These are phyloP conservation scores for Nakazawaea ernobii DNA, from an alignment of 805 yeast genomes.

Conservation along the genomic window DNA sequence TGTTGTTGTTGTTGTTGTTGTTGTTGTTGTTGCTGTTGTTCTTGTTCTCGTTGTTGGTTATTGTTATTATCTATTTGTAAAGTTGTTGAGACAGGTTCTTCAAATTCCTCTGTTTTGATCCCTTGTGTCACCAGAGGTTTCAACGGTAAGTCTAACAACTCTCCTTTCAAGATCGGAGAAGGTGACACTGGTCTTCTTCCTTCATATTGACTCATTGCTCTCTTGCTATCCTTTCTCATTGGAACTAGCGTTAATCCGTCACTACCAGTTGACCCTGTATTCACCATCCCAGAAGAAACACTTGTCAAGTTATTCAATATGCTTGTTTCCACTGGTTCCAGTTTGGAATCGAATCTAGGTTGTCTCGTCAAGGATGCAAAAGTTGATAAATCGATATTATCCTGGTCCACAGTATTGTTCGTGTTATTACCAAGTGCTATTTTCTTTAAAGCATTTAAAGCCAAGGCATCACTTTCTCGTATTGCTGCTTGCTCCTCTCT, in stretches of 20 bases:
- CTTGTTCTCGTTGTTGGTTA: slow-evolving; percentile 5
- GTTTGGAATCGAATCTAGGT: slow-evolving; percentile 2
- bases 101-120: neutral
- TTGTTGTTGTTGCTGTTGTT: slow-evolving; percentile 4
- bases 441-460: slow-evolving; percentile 4
- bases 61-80: neutral
- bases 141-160: slow-evolving; percentile 1
- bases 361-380: slow-evolving; percentile 11
- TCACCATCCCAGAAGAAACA: slow-evolving; percentile 5
- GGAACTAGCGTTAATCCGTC: slow-evolving; percentile 23
- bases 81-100: too few relatives aligned
- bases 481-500: neutral
- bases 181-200: slow-evolving; percentile 10
- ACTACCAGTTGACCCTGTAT: slow-evolving; percentile 1
- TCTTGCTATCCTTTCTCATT: slow-evolving; percentile 25
- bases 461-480: slow-evolving; percentile 1
- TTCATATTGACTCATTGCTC: slow-evolving; percentile 8
- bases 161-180: slow-evolving; percentile 5
- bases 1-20: neutral
- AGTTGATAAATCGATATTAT: slow-evolving; percentile 6
- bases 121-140: neutral
- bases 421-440: slow-evolving; percentile 1
- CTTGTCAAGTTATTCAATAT: slow-evolving; percentile 5
- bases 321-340: neutral
- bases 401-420: slow-evolving; percentile 6